Evolutionary conservation across 106 monocot genomes (phyloP).

Genomic region (Allium fistulosum): DNA sequence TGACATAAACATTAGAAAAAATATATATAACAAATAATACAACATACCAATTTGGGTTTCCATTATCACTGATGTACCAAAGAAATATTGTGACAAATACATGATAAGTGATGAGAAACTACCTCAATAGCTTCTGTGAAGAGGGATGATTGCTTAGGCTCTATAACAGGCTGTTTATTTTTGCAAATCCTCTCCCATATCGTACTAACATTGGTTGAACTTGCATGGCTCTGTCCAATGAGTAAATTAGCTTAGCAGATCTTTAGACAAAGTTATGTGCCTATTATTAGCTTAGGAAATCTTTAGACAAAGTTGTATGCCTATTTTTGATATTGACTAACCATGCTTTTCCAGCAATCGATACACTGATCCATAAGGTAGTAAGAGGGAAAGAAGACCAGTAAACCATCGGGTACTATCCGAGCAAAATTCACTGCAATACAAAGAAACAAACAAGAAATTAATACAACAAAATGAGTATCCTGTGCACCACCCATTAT

Average conservation of each 20-base stretch:
- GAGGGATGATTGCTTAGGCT: conserved; percentile 82
- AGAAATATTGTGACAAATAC: background rate
- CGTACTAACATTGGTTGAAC: conserved; percentile 51
- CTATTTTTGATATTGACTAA: conserved; percentile 16
- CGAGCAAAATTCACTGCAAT: conserved; percentile 88
- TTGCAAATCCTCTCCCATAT: conserved; percentile 98
- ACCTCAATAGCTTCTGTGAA: conserved; percentile 88
- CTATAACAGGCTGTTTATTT: conserved; percentile 90
- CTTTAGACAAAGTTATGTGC: background rate
- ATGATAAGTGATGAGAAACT: background rate
- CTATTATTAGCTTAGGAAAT: background rate
- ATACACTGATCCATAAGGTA: conserved; percentile 95
- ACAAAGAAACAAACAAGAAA: conserved; percentile 3
- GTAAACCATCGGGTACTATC: conserved; percentile 91
- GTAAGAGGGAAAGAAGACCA: conserved; percentile 96
- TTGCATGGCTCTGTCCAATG: conserved; percentile 58
- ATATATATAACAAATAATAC: background rate
- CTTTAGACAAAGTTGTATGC: background rate
- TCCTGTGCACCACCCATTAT: no score
- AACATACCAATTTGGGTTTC: background rate
- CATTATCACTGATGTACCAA: background rate
- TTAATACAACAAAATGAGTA: background rate
- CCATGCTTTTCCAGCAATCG: conserved; percentile 90
- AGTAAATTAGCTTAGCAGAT: background rate
- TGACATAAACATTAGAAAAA: background rate